Evolutionary conservation across 257 asterid species (phyloP), one percentile per base, ranked within the genome.

Genomic region (Petunia axillaris): DNA sequence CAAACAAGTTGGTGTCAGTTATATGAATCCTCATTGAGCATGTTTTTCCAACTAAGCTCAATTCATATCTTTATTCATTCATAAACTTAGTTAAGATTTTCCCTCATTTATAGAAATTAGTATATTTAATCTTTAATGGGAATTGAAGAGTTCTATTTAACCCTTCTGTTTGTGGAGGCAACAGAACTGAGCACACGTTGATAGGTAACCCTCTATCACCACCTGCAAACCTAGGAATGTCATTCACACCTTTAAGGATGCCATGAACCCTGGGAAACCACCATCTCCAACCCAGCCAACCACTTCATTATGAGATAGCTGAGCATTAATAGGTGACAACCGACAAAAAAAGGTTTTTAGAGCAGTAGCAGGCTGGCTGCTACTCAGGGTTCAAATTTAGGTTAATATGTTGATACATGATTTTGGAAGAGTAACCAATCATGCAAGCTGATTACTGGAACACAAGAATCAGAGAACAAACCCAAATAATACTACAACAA

Each of bases 221-320:
- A 44, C 58, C 55, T 46, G 16, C 48, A 70, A 44, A 70, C 58
- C 39, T 10, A 4, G 64, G 64, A 44, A 14, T 39, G 46, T 70
- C 41, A n/a, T 16, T 14, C 58, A 44, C 16, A 16, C 76, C 58
- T 4, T 70, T 44, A 44, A 44, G 9, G 39, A 16, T 8, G 41
- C 40, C 76, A 44, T 16, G 5, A 16, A 68, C 58, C 58, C 58
- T 64, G 71, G 71, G 25, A 38, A 62, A 11, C 48, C 58, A 70
- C 76, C 1, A 4, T 44, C 76, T 70, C 9, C 58, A 70, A 70
- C 13, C 16, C 41, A 68, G 25, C 36, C 35, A 44, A 44, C 6
- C 76, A 68, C 76, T 70, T 70, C 57, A 9, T 41, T 43, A 70
- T 46, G 77, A 48, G 59, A 70, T 70, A 70, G 77, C 77, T 9